phyloP scores from a whole-genome alignment of 306 rosid genomes.

The Citrullus amarus region DNA sequence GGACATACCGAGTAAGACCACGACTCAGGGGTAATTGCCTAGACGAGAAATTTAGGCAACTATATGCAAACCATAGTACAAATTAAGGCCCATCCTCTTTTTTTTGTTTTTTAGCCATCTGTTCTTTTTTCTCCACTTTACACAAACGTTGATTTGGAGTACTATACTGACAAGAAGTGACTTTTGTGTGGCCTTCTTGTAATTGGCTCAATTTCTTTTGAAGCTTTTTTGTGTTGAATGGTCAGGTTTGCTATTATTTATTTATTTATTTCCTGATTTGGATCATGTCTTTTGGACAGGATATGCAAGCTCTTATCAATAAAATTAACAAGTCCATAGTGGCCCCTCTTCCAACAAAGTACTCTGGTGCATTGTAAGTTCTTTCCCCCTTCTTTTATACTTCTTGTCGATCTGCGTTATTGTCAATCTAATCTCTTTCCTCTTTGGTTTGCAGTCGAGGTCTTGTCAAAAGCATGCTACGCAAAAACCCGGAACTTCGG shows the following conservation, averaged over 20 bases:
- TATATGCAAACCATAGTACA: neutral
- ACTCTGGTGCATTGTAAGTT: slow-evolving; percentile 84
- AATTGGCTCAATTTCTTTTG: neutral
- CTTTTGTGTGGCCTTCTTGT: neutral
- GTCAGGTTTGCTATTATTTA: neutral
- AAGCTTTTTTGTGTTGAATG: neutral
- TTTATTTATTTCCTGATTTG: neutral
- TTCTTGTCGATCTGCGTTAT: neutral
- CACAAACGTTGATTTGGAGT: no score
- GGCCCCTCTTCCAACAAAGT: slow-evolving; percentile 92
- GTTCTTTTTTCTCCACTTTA: neutral
- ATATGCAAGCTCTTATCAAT: slow-evolving; percentile 90
- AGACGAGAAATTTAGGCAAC: no score
- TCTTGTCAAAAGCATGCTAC: slow-evolving; percentile 95
- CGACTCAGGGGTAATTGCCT: neutral
- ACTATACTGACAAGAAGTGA: neutral
- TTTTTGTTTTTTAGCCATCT: neutral
- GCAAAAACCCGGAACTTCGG: slow-evolving; percentile 94
- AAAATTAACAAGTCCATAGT: slow-evolving; percentile 92
- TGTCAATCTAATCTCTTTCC: neutral
- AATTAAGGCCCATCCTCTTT: neutral
- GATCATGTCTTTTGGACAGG: slow-evolving; percentile 48
- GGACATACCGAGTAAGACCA: neutral
- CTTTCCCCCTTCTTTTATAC: slow-evolving; percentile 1
- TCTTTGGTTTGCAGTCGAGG: slow-evolving; percentile 63